These are phyloP conservation scores for Cyberlindnera nakhonratchasimensis DNA, from an alignment of 805 yeast species.

Conservation along the genomic window DNA sequence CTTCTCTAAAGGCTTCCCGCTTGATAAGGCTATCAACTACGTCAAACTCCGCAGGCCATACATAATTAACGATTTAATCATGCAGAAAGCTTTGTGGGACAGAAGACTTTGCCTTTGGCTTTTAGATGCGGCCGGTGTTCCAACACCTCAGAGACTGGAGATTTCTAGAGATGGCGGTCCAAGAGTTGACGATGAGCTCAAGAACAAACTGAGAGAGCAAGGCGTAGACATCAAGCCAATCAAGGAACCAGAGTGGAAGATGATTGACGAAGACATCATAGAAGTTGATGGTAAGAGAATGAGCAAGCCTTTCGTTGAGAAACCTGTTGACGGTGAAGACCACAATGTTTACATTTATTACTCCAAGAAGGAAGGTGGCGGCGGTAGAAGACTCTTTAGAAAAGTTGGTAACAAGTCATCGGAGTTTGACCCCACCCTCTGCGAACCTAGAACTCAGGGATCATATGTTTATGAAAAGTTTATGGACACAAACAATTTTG, in stretches of 20 bases:
- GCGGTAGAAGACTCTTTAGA: constrained; percentile 90
- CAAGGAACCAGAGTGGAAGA: constrained; percentile 74
- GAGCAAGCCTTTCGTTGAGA: constrained; percentile 92
- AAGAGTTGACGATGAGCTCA: constrained; percentile 64
- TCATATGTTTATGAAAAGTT: constrained; percentile 90
- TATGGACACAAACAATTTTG: constrained; percentile 97
- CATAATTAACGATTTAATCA: constrained; percentile 78
- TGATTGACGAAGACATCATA: constrained; percentile 85
- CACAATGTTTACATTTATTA: constrained; percentile 94
- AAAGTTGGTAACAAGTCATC: constrained; percentile 97
- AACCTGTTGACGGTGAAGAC: constrained; percentile 98
- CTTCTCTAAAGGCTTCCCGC: constrained; percentile 94
- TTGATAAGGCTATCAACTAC: constrained; percentile 90
- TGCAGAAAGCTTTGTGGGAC: constrained; percentile 98
- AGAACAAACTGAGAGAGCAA: constrained; percentile 52
- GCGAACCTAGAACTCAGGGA: constrained; percentile 79
- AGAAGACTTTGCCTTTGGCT: constrained; percentile 81
- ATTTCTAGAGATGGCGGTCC: constrained; percentile 98
- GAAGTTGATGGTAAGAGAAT: constrained; percentile 68
- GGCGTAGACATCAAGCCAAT: constrained; percentile 48
- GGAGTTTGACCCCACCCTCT: constrained; percentile 83
- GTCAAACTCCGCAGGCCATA: constrained; percentile 88
- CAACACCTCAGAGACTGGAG: constrained; percentile 85
- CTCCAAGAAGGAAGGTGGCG: constrained; percentile 88
- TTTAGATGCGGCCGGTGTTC: constrained; percentile 76